phyloP scores from a whole-genome alignment of 2,329 filamentous ascomycete genomes.

The Sporothrix brunneoviolacea region DNA sequence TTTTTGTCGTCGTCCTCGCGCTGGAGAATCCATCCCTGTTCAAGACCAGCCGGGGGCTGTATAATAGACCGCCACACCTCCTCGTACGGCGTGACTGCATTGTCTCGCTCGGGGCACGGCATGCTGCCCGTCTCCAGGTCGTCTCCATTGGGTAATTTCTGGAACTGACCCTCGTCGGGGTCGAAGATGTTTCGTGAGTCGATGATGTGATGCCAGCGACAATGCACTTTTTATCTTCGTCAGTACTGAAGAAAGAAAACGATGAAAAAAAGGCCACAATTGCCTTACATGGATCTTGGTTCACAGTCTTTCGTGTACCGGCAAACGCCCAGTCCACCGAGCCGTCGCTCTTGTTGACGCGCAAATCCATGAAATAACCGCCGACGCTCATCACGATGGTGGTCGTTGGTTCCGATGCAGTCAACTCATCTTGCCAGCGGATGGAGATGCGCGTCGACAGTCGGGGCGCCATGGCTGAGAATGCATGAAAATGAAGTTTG shows the following conservation, averaged over 20 bases:
- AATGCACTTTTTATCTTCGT: constrained; percentile 5
- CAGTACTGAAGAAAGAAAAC: no score
- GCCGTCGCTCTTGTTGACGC: constrained; percentile 7
- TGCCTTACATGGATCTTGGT: not conserved
- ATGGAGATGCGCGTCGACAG: constrained; percentile 13
- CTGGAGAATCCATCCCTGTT: not conserved
- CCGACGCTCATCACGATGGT: constrained; percentile 11
- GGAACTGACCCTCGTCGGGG: constrained; percentile 8
- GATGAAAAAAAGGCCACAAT: no score
- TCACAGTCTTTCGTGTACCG: constrained; percentile 5
- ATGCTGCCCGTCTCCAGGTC: constrained; percentile 13
- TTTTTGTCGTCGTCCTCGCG: not conserved
- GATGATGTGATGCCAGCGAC: constrained; percentile 11
- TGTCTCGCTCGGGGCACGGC: constrained; percentile 7
- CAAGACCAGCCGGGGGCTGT: not conserved
- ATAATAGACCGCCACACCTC: constrained; percentile 15
- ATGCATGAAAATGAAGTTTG: no score
- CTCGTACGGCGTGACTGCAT: constrained; percentile 7
- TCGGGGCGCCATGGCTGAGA: no score
- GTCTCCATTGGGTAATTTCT: constrained; percentile 10
- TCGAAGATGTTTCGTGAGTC: constrained; percentile 10
- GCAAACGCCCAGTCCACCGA: constrained; percentile 13
- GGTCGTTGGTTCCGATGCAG: constrained; percentile 3
- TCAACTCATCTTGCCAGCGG: constrained; percentile 10
- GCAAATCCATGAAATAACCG: constrained; percentile 10